Base-by-base conservation (phyloP, 2,329 filamentous ascomycete species). In the Penicillium sp. region DNA sequence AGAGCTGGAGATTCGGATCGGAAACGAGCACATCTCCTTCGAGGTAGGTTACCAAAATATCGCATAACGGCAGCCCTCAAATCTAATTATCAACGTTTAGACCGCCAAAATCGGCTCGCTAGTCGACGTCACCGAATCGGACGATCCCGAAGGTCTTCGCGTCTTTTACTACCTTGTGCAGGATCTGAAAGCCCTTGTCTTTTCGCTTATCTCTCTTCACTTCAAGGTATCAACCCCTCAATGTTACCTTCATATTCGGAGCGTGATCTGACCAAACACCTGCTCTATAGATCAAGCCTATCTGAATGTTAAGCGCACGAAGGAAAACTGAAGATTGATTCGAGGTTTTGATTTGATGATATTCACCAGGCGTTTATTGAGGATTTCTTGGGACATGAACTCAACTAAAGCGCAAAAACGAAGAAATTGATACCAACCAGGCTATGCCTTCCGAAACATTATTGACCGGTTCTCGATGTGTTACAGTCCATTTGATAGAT, bases 161-260 rank as follows among this genome's bases (percentile, higher is more conserved):
- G 94, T 99, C 3, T 99, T 99, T 76, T 99, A 99, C 79, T 99
- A 99, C 70, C 86, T 99, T 7, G 93, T 97, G 5, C 94, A 99
- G 71, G 94, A 99, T 70, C 78, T 99, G 26, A 99, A 97, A 77
- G 94, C 94, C 0, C 80, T 99, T 35, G 91, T 99, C 3, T 99
- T 99, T 74, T 97, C 93, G 50, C 77, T 99, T 61, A 99, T 97
- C 67, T 90, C 91, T 2, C 81, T 99, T 60, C 94, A 99, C 78
- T 99, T 99, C 81, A 99, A 99, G 87, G 85, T 85, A 70, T 13
- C 6, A 14, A 30, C 4, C 10, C 32, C 32, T 34, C 19, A 36
- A 7, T 29, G 18, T 16, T 41, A n/a, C 11, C 11, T 11, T 16
- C 19, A 32, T 27, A 16, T 16, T 26, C 48, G 9, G 11, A 19